Evolutionary conservation across 306 rosid species (phyloP), one percentile per base, ranked within the genome.

Genomic region (Vachellia pachyceras): DNA sequence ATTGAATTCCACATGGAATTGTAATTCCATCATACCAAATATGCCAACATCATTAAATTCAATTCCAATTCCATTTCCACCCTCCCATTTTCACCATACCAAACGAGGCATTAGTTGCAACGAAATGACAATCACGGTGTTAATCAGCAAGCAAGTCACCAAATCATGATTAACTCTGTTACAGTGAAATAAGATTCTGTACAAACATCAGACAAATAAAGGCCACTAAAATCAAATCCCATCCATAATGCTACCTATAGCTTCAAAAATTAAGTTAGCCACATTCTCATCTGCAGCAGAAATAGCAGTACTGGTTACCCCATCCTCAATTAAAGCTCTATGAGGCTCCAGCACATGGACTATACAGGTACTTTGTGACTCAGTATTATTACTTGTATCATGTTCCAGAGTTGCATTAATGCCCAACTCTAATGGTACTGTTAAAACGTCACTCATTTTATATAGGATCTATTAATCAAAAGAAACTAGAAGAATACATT

Each of bases 321-420:
- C 84, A 69, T 91, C 80, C 89, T 91, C 89, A 69, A 95, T 85
- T 57, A 83, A 58, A 74, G 92, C 97, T 79, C 77, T 79, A 73
- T 71, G 81, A n/a, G 95, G 97, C 13, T 83, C 93, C 18, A 77
- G 79, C 73, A 89, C 77, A 17, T 57, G 89, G 42, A 92, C 22
- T 3, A 41, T 6, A 66, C 72, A 72, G 47, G 65, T 55, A 55
- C 57, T 77, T 75, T 83, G 80, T 5, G 88, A 74, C 71, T 88
- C 90, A 3, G 46, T 39, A 78, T 77, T 29, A 29, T 29, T 84
- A 47, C 54, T 73, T 12, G 6, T 18, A 39, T 46, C 83, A 45
- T 45, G 84, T 77, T 78, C 79, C 14, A 88, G 22, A 17, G 89
- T 77, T 71, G 86, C 93, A 57, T 81, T 82, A 20, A 95, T 90